phyloP scores from a whole-genome alignment of 257 asterid species.

The Lantana camara region DNA sequence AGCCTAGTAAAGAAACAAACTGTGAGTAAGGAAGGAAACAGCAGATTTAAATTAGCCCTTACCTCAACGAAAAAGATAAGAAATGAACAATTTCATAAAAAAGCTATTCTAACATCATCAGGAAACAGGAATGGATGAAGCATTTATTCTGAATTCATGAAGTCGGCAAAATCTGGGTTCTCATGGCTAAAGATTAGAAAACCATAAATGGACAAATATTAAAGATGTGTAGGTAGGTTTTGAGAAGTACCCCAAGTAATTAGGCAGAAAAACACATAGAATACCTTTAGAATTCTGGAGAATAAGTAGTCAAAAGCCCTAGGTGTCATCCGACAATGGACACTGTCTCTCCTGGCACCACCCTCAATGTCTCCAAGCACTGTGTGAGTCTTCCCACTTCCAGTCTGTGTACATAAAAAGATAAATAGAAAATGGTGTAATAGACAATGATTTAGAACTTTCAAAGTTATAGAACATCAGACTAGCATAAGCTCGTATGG shows the following conservation, averaged over 20 bases:
- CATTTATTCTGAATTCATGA: not conserved
- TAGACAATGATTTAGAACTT: not conserved
- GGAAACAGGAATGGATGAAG: slow-evolving; percentile 1
- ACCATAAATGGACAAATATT: not conserved
- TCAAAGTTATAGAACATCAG: slow-evolving; percentile 5
- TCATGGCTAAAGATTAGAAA: slow-evolving; percentile 8
- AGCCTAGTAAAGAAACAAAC: slow-evolving; percentile 51
- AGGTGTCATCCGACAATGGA: slow-evolving; percentile 95
- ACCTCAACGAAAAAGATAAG: not conserved
- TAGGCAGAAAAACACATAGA: not conserved
- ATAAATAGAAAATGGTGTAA: not conserved
- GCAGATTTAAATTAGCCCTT: not conserved
- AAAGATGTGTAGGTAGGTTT: slow-evolving; percentile 13
- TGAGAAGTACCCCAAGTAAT: not conserved
- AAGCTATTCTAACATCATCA: not conserved
- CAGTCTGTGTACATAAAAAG: slow-evolving; percentile 59
- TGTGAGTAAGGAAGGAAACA: slow-evolving; percentile 14
- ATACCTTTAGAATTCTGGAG: slow-evolving; percentile 93
- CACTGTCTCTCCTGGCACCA: slow-evolving; percentile 91
- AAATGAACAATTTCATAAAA: not conserved
- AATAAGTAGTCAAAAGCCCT: slow-evolving; percentile 92
- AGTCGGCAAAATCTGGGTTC: slow-evolving; percentile 2
- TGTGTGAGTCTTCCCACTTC: slow-evolving; percentile 98
- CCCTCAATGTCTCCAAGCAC: slow-evolving; percentile 99
- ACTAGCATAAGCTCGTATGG: not conserved